Percentiles rank a stretch among this genome's conserved stretches.
phyloP scores from a whole-genome alignment of 2,329 filamentous ascomycete species.

The Pseudocercospora eumusae region DNA sequence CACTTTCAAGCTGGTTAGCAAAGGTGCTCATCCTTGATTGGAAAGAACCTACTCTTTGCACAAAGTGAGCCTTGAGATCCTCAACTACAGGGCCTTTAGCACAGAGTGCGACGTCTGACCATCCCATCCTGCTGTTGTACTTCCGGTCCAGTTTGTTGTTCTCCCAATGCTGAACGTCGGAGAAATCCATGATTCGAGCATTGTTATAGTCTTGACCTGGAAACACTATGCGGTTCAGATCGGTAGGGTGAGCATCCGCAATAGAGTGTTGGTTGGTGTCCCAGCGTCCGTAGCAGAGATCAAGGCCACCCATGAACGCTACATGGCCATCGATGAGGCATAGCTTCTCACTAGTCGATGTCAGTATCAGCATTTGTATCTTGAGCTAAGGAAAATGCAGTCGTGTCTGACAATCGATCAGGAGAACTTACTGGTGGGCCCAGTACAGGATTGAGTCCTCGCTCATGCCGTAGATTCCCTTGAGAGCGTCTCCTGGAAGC shows the following conservation, averaged over 20 bases:
- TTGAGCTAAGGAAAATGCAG: background rate
- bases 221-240: conserved; percentile 75
- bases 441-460: conserved; percentile 84
- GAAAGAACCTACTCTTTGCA: no score
- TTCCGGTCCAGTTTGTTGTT: conserved; percentile 80
- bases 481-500: conserved; percentile 70
- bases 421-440: conserved; percentile 39
- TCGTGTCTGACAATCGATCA: background rate
- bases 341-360: conserved; percentile 88
- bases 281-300: conserved; percentile 84
- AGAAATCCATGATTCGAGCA: conserved; percentile 77
- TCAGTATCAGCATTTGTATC: background rate
- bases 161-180: conserved; percentile 76
- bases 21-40: no score
- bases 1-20: no score
- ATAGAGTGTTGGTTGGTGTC: conserved; percentile 83
- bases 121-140: conserved; percentile 79
- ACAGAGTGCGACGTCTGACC: conserved; percentile 82
- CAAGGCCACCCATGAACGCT: conserved; percentile 89
- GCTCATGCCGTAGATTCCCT: conserved; percentile 76
- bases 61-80: conserved; percentile 75
- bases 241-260: conserved; percentile 76
- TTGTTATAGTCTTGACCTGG: conserved; percentile 95
- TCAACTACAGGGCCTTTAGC: conserved; percentile 72
- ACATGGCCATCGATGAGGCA: conserved; percentile 75